Base-by-base conservation (phyloP, 2,329 filamentous ascomycete species). In the Plenodomus tracheiphilus region DNA sequence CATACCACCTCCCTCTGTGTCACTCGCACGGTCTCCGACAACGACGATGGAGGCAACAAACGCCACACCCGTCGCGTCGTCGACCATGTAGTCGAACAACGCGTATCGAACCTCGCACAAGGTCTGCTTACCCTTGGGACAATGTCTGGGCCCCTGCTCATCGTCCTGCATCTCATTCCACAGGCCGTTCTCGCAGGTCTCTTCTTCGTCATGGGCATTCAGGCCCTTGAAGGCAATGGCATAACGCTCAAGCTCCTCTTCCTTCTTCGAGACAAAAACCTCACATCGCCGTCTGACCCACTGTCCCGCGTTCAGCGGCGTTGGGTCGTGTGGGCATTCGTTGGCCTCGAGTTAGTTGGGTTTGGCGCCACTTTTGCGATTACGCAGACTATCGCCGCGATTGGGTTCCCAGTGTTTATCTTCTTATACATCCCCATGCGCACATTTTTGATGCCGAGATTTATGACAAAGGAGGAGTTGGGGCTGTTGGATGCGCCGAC, bases 321-420 rank as follows among this genome's bases (percentile, higher is more conserved):
- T 9, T 74, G 53, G 42, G 68, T 78, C 15, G 77, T 84, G 20
- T 63, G 73, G 51, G 72, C 75, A 2, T 85, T 80, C 56, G 73
- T 83, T 1, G 73, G 68, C 11, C 75, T 81, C 17, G 80, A 85
- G 58, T 58, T 80, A 2, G 36, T 79, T 2, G 78, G 76, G 2
- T 81, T 84, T 17, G 76, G 74, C 0, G 75, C 77, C 6, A 81
- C 77, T 2, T 81, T 85, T 11, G 82, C 80, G 0, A 80, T 85
- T 43, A 82, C 81, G 2, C 80, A 84, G 62, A 85, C 82, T 0
- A 79, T 84, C 19, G 82, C 79, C 0, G 82, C 81, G 0, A 82
- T 85, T 55, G 79, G 80, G 0, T 85, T 85, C 53, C 82, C 82
- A 0, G 75, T 85, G 13, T 75, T 84, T 43, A 83, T 85, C 49